phyloP scores from a whole-genome alignment of 2,329 filamentous ascomycete species.

The Rutstroemia sp. region DNA sequence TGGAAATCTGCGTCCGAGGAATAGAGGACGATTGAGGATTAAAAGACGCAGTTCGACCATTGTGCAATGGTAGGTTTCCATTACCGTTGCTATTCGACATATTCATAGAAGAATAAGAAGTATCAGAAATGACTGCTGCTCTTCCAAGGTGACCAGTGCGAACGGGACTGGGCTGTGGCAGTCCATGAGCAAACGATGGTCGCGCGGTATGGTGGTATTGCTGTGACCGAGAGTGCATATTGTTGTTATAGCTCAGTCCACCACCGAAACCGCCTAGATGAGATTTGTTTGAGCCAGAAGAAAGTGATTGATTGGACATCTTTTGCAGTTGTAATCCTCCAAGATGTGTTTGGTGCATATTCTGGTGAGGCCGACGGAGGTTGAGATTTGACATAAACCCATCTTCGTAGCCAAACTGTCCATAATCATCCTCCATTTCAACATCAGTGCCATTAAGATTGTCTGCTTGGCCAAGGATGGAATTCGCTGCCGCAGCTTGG shows the following conservation, averaged over 20 bases:
- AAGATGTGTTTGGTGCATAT: background rate
- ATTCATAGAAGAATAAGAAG: background rate
- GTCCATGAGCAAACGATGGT: background rate
- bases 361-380: background rate
- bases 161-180: background rate
- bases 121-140: background rate
- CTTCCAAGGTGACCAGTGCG: background rate
- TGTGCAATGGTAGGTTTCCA: background rate
- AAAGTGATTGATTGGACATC: background rate
- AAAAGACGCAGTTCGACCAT: background rate
- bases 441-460: background rate
- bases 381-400: background rate
- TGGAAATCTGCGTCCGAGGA: constrained; percentile 7
- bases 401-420: no score
- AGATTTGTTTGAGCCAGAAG: background rate
- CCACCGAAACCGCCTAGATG: background rate
- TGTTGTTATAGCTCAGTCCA: background rate
- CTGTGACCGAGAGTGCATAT: background rate
- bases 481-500: background rate
- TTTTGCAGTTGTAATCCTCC: background rate
- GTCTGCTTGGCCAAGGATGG: background rate
- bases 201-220: background rate
- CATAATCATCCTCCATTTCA: background rate
- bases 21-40: background rate
- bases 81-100: background rate